phyloP scores from a whole-genome alignment of 2,329 filamentous ascomycete genomes.

The Lecanicillium sp. region DNA sequence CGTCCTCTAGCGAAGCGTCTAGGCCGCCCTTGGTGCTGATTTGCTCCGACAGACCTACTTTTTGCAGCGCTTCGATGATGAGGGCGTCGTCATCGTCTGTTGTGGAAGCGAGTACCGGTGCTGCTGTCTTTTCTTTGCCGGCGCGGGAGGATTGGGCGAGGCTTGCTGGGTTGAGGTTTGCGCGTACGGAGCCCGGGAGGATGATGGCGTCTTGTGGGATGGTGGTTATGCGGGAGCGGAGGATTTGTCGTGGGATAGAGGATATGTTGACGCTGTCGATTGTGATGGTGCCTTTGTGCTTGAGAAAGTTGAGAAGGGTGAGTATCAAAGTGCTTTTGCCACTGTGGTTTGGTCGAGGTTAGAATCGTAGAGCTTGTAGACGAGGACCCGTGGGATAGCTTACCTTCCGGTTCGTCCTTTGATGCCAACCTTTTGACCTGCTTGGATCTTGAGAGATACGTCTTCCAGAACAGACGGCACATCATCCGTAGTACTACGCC shows the following conservation, averaged over 20 bases:
- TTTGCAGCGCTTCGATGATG: slow-evolving; percentile 20
- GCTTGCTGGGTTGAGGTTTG: not conserved
- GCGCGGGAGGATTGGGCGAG: too few relatives aligned
- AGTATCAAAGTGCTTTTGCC: slow-evolving; percentile 1
- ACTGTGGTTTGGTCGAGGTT: not conserved
- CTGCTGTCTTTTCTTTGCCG: too few relatives aligned
- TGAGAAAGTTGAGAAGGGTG: not conserved
- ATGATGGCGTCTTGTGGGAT: slow-evolving; percentile 9
- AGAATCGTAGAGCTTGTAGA: not conserved
- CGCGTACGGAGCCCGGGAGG: not conserved
- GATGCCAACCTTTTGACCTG: slow-evolving; percentile 1
- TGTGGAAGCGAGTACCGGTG: slow-evolving; percentile 32
- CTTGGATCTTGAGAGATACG: not conserved
- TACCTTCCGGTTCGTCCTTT: slow-evolving; percentile 2
- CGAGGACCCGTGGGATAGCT: not conserved
- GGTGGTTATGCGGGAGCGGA: slow-evolving; percentile 10
- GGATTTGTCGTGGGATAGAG: slow-evolving; percentile 3
- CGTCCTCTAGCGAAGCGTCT: slow-evolving; percentile 26
- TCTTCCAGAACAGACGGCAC: not conserved
- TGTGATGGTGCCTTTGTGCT: not conserved
- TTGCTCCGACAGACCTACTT: slow-evolving; percentile 17
- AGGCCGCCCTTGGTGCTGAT: slow-evolving; percentile 19
- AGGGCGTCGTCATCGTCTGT: slow-evolving; percentile 18
- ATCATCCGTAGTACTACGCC: not conserved
- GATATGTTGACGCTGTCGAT: slow-evolving; percentile 8